These are phyloP conservation scores for Aspergillus pseudotamarii DNA, from an alignment of 2,329 filamentous ascomycete genomes.

Conservation along the genomic window DNA sequence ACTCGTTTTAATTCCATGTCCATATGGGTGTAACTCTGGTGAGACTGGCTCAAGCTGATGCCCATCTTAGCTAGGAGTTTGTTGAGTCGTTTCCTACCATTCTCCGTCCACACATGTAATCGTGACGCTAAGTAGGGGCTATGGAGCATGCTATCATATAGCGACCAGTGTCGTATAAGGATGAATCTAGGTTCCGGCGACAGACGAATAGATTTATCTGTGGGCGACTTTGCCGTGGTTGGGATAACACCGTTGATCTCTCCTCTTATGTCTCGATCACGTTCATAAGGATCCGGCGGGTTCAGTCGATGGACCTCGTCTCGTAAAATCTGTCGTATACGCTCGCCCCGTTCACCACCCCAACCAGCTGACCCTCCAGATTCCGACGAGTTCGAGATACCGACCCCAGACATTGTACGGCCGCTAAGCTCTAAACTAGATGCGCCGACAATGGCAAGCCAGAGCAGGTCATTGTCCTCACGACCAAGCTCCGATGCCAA, in stretches of 20 bases:
- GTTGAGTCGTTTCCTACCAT: constrained; percentile 82
- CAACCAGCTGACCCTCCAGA: constrained; percentile 66
- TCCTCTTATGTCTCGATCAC: constrained; percentile 62
- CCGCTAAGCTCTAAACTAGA: constrained; percentile 93
- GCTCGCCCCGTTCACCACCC: constrained; percentile 79
- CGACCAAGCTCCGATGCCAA: constrained; percentile 91
- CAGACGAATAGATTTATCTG: constrained; percentile 87
- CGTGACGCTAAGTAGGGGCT: constrained; percentile 91
- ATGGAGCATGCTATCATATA: constrained; percentile 98
- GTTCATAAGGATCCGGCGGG: constrained; percentile 66
- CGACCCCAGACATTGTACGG: constrained; percentile 77
- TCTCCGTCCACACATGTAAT: constrained; percentile 92
- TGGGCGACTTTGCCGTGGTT: constrained; percentile 83
- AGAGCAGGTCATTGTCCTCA: constrained; percentile 94
- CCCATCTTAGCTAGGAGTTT: constrained; percentile 98
- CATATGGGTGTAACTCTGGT: constrained; percentile 97
- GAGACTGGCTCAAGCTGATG: constrained; percentile 88
- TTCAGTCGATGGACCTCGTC: constrained; percentile 95
- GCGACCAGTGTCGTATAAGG: constrained; percentile 90
- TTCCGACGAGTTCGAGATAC: constrained; percentile 60
- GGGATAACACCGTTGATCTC: constrained; percentile 82
- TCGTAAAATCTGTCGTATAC: constrained; percentile 80
- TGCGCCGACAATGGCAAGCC: constrained; percentile 92
- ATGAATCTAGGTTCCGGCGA: constrained; percentile 94
- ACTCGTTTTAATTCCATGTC: constrained; percentile 94